Conservation (phyloP, 495 filamentous ascomycete genomes). For the Xylaria bambusicola region DNA sequence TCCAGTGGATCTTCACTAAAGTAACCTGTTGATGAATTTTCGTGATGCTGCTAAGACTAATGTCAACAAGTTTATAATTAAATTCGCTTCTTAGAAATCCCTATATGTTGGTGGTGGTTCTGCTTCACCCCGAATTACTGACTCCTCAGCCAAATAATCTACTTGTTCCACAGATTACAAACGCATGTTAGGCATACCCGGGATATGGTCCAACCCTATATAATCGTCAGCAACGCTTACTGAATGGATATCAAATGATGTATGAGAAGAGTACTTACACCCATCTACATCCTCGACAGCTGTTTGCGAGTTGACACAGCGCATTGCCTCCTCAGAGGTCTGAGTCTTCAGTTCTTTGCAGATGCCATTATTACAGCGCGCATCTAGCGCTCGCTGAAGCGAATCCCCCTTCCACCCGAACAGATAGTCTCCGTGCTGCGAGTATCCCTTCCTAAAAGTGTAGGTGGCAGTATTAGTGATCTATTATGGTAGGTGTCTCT, state of each 20-base stretch:
- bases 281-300: conserved; percentile 39
- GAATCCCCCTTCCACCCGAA: conserved; percentile 38
- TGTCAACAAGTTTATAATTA: too few species aligned
- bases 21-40: too few species aligned
- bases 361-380: conserved; percentile 34
- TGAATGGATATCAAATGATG: background rate
- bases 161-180: too few species aligned
- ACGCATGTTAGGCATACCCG: background rate
- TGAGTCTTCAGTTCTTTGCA: conserved; percentile 38
- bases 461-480: background rate
- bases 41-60: too few species aligned
- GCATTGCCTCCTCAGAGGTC: conserved; percentile 33
- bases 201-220: background rate
- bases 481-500: too few species aligned
- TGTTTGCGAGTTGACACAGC: conserved; percentile 38
- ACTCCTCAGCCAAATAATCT: too few species aligned
- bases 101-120: too few species aligned
- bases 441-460: conserved; percentile 28
- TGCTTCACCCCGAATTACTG: too few species aligned
- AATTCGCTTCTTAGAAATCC: too few species aligned
- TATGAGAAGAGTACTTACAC: conserved; percentile 26
- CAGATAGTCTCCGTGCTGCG: conserved; percentile 41
- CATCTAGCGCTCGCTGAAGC: conserved; percentile 40
- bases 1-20: too few species aligned
- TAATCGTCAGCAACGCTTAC: background rate